These are phyloP conservation scores for Cystofilobasidium ferigula DNA, from an alignment of 768 basidiomycete genomes.

Conservation along the genomic window DNA sequence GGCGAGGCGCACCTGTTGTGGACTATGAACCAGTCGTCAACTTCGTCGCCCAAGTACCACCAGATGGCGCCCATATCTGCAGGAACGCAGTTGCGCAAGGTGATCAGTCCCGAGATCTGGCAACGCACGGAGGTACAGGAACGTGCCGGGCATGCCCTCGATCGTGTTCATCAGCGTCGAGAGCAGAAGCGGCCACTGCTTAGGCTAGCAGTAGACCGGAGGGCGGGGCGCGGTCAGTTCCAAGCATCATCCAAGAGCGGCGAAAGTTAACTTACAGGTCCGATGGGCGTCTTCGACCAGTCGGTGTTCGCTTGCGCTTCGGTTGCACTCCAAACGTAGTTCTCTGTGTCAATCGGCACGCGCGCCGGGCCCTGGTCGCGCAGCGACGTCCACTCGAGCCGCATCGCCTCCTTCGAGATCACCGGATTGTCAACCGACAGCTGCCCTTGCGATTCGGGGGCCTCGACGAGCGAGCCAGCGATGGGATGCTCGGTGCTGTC, in stretches of 20 bases:
- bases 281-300: slow-evolving; percentile 10
- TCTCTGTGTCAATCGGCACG: background rate
- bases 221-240: background rate
- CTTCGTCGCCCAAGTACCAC: slow-evolving; percentile 1
- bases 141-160: background rate
- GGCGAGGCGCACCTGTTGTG: background rate
- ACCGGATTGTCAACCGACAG: background rate
- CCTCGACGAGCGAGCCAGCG: background rate
- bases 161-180: background rate
- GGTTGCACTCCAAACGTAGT: background rate
- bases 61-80: background rate
- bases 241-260: background rate
- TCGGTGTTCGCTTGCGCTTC: background rate
- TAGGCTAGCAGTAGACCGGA: background rate
- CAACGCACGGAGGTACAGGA: background rate
- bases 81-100: no score
- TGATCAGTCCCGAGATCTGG: no score
- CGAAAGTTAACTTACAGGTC: background rate
- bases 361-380: background rate
- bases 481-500: no score
- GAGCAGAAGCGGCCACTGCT: slow-evolving; percentile 6
- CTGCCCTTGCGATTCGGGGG: background rate
- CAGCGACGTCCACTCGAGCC: background rate
- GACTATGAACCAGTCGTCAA: slow-evolving; percentile 8
- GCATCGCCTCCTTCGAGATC: background rate